Conservation (phyloP, 75 land plant species). For the Pinus taeda region DNA sequence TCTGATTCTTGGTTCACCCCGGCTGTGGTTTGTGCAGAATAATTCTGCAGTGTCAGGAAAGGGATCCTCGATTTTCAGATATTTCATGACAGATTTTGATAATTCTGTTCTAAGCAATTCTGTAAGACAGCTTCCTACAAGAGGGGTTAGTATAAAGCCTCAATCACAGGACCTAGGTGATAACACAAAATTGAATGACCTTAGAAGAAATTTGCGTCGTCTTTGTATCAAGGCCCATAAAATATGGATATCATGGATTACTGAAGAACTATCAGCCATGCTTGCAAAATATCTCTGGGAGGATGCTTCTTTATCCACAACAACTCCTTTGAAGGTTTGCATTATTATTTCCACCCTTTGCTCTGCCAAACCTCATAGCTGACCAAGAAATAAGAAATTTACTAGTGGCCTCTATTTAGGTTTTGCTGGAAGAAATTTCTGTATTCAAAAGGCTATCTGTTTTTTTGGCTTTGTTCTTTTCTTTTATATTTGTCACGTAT, state of each 20-base stretch:
- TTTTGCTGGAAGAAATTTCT: background rate
- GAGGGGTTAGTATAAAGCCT: slow-evolving; percentile 26
- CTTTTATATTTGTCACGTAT: background rate
- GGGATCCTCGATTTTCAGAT: slow-evolving; percentile 22
- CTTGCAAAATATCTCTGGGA: slow-evolving; percentile 53
- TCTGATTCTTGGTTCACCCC: slow-evolving; percentile 72
- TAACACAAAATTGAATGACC: slow-evolving; percentile 60
- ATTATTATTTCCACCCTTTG: background rate
- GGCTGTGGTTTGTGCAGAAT: slow-evolving; percentile 56
- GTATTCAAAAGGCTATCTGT: too few species aligned
- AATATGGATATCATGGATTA: slow-evolving; percentile 90
- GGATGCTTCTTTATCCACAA: slow-evolving; percentile 74
- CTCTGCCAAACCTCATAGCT: background rate
- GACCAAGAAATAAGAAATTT: background rate
- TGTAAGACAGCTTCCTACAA: slow-evolving; percentile 44
- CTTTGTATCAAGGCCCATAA: slow-evolving; percentile 80
- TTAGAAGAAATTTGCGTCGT: slow-evolving; percentile 36
- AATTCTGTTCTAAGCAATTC: slow-evolving; percentile 19
- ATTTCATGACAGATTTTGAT: slow-evolving; percentile 35
- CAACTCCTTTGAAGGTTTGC: slow-evolving; percentile 66
- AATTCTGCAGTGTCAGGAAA: slow-evolving; percentile 21
- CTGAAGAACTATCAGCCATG: slow-evolving; percentile 55
- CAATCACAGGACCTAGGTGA: slow-evolving; percentile 33
- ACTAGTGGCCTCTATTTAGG: background rate
- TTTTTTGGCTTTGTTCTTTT: background rate